Conservation (phyloP, 106 monocot species). For the Ottelia alismoides region DNA sequence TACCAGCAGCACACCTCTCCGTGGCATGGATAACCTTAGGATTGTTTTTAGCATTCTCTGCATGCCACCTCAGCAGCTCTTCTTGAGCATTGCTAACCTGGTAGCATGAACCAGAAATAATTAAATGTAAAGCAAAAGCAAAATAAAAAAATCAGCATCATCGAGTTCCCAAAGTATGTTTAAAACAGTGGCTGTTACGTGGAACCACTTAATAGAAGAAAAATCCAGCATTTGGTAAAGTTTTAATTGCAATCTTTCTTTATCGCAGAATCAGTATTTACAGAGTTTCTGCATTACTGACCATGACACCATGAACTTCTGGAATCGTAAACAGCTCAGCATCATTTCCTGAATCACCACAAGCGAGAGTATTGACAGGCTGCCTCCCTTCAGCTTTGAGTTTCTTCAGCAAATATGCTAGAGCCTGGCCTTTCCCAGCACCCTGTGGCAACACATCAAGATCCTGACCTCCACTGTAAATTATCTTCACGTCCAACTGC, state of each 20-base stretch:
- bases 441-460: slow-evolving; percentile 79
- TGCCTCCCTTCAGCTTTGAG: slow-evolving; percentile 34
- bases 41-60: slow-evolving; percentile 65
- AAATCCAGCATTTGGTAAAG: too few relatives aligned
- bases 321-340: slow-evolving; percentile 81
- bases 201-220: too few relatives aligned
- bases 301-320: slow-evolving; percentile 91
- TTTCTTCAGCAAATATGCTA: slow-evolving; percentile 73
- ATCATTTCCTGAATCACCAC: slow-evolving; percentile 98
- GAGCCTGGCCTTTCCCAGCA: slow-evolving; percentile 90
- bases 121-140: too few relatives aligned
- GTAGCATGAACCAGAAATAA: too few relatives aligned
- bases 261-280: too few relatives aligned
- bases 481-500: slow-evolving; percentile 92
- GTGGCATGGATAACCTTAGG: slow-evolving; percentile 71
- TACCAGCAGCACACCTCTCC: slow-evolving; percentile 84
- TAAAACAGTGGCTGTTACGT: neutral
- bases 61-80: slow-evolving; percentile 77
- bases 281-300: too few relatives aligned
- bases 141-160: too few relatives aligned
- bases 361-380: slow-evolving; percentile 73
- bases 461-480: slow-evolving; percentile 73
- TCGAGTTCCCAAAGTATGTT: too few relatives aligned
- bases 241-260: too few relatives aligned
- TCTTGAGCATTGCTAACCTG: slow-evolving; percentile 97